Base-by-base conservation (phyloP, 495 filamentous ascomycete genomes). In the Podospora appendiculata region DNA sequence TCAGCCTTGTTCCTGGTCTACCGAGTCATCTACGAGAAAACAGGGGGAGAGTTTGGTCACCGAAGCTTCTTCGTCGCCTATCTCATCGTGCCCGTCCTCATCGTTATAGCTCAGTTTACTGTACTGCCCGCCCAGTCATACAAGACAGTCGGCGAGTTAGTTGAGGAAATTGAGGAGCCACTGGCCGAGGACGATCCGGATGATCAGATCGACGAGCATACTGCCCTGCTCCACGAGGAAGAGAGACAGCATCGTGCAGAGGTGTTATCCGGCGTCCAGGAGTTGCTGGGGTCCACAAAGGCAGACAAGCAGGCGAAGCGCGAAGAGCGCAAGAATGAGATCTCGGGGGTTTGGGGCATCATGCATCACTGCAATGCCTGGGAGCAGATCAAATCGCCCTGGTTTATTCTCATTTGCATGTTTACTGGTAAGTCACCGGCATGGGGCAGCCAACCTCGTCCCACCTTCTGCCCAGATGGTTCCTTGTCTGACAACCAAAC, bases 1-100 rank as follows among this genome's bases (percentile, higher is more conserved):
- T 90, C 85, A 59, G 89, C 89, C n/a, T 57, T 95, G 3, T 96
- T 96, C 63, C 76, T 96, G 12, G 56, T 89, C n/a, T 94, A 95
- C 65, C 80, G 89, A 2, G 67, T 95, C 32, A 66, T 89, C 32
- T 92, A 87, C 62, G 73, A 89, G 48, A 73, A 71, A 41, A 82
- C 79, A 1, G 58, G 72, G 18, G 82, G 81, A 25, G 55, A 60
- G 17, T 82, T 95, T 57, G 79, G 79, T 17, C 79, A 83, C 18
- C 72, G 79, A 49, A 74, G 76, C 45, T 92, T 95, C 73, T 95
- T 95, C 68, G 68, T 90, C 6, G 60, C 58, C 11, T 96, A 95
- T 61, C 79, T 96, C 13, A 51, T 83, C 25, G 85, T 94, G 0
- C 90, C 90, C 0, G 66, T 74, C 6, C 77, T 84, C 49, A 91